Evolutionary conservation across 176 grass and related monocot species (phyloP), one percentile per base, ranked within the genome.

Genomic region (Cenchrus fungigraminus): DNA sequence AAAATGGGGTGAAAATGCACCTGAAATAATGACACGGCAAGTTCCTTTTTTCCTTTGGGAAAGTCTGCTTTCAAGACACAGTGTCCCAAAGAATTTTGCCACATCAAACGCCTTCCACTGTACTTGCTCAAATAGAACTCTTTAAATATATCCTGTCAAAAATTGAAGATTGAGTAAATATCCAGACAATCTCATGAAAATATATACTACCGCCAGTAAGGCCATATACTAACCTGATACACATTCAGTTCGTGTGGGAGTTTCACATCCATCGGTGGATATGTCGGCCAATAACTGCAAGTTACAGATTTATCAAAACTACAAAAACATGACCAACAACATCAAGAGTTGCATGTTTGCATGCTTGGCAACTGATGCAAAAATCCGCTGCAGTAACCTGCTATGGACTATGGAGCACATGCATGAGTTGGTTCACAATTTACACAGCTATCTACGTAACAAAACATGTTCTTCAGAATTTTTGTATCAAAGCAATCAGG

Each of bases 121-220:
- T 99, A 91, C 85, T 99, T 99, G 73, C 97, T 99, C 88, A 99
- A 97, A 90, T 99, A 99, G 82, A 99, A 99, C 68, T 99, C 97
- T 92, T 99, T 99, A 70, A 99, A 99, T 88, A 97, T 99, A 86
- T 97, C 97, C 97, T 99, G 72, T 81, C 80, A 81, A 58, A 59
- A 65, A 10, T 12, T 40, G 74, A 71, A 63, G 6, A 74, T 72
- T 66, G 52, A 79, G 63, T 56, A 66, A 77, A 64, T 31, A 19
- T 59, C 71, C 59, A 79, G 53, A 87, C 47, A 78, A 3, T 29
- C 22, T 77, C 16, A 60, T 50, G 12, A 73, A 82, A 54, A 86
- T 20, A 89, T 66, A 20, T 72, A 65, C 31, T 13, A 37, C 54
- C 20, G 81, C 37, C 53, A 72, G 19, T 12, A 16, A 85, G n/a